phyloP scores from a whole-genome alignment of 2,329 filamentous ascomycete species.

The Fusarium dlaminii region DNA sequence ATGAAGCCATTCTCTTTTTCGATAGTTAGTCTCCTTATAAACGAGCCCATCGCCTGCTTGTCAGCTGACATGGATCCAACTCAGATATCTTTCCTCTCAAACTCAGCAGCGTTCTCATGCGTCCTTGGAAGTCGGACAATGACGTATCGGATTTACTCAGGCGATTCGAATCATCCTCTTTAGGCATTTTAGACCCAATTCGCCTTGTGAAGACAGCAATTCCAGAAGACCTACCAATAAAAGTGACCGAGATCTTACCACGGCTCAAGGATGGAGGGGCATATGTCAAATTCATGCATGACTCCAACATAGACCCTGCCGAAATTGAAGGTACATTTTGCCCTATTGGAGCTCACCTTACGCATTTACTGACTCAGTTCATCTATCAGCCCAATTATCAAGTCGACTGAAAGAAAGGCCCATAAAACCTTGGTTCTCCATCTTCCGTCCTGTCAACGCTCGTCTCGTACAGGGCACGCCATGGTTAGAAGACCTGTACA shows the following conservation, averaged over 20 bases:
- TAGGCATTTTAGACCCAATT: slow-evolving; percentile 63
- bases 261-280: slow-evolving; percentile 91
- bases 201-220: slow-evolving; percentile 69
- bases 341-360: neutral
- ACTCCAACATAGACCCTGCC: slow-evolving; percentile 50
- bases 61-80: slow-evolving; percentile 1
- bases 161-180: slow-evolving; percentile 60
- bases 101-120: slow-evolving; percentile 61
- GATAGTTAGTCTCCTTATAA: slow-evolving; percentile 70
- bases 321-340: slow-evolving; percentile 54
- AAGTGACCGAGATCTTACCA: slow-evolving; percentile 83
- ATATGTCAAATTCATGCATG: slow-evolving; percentile 83
- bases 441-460: slow-evolving; percentile 75
- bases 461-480: slow-evolving; percentile 83
- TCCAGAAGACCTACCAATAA: slow-evolving; percentile 68
- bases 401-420: slow-evolving; percentile 73
- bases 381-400: slow-evolving; percentile 59
- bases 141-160: slow-evolving; percentile 62
- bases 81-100: slow-evolving; percentile 85
- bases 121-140: slow-evolving; percentile 59
- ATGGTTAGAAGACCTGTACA: slow-evolving; percentile 92
- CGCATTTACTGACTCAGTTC: neutral
- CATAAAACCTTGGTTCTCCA: slow-evolving; percentile 90
- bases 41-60: neutral
- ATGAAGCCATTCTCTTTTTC: slow-evolving; percentile 89